These are phyloP conservation scores for Luvunga scandens DNA, from an alignment of 345 rosid genomes.

Conservation along the genomic window DNA sequence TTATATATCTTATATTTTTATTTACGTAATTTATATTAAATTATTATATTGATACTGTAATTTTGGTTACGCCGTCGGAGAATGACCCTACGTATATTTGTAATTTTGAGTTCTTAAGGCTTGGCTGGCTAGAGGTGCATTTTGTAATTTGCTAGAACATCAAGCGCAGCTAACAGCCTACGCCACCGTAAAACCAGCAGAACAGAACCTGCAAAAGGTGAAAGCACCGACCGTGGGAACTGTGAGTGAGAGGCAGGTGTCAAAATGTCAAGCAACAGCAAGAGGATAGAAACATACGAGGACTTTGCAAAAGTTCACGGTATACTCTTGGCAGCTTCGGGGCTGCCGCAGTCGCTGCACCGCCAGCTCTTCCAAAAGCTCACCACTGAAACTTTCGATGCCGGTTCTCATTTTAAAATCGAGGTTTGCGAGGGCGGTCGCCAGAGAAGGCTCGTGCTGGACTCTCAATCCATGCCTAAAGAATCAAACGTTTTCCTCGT, in stretches of 20 bases:
- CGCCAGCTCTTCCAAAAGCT: constrained; percentile 66
- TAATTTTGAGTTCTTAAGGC: too few relatives aligned
- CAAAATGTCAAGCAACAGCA: neutral
- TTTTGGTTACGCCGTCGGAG: too few relatives aligned
- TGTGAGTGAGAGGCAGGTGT: neutral
- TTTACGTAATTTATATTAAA: too few relatives aligned
- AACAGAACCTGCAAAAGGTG: too few relatives aligned
- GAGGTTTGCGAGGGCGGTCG: constrained; percentile 63
- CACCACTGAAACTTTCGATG: constrained; percentile 70
- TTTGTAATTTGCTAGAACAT: too few relatives aligned
- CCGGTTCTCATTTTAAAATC: constrained; percentile 70
- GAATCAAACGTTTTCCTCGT: constrained; percentile 77
- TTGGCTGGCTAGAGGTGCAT: too few relatives aligned
- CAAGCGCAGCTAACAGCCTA: too few relatives aligned
- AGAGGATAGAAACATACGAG: constrained; percentile 48
- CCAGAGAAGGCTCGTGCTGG: constrained; percentile 66
- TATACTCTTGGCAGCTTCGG: constrained; percentile 74
- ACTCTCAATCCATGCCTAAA: constrained; percentile 51
- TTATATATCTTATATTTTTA: too few relatives aligned
- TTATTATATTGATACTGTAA: too few relatives aligned
- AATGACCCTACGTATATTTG: too few relatives aligned
- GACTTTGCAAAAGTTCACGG: constrained; percentile 83
- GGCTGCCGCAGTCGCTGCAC: constrained; percentile 74
- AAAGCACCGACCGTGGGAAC: too few relatives aligned
- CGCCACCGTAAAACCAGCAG: too few relatives aligned